These are phyloP conservation scores for Syncephalastrum contaminatum DNA, from an alignment of 371 early-diverging fungal genomes.

Conservation along the genomic window DNA sequence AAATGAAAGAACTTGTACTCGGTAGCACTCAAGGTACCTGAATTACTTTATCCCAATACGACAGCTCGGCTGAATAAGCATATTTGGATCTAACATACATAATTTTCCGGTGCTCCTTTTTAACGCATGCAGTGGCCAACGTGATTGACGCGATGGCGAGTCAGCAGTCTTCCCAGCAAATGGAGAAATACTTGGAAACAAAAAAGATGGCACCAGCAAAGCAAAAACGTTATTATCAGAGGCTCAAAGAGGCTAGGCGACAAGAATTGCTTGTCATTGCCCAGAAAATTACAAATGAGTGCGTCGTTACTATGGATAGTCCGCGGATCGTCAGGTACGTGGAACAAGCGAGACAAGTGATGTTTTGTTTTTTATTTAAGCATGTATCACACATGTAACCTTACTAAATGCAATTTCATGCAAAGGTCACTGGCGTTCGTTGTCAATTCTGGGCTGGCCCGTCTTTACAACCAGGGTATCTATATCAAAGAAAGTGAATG, in stretches of 20 bases:
- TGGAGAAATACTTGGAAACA: background rate
- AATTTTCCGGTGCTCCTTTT: no score
- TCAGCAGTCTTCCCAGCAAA: constrained; percentile 1
- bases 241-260: constrained; percentile 36
- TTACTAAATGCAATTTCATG: no score
- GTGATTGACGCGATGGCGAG: constrained; percentile 4
- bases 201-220: background rate
- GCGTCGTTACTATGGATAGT: constrained; percentile 66
- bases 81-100: no score
- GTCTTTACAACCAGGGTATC: constrained; percentile 80
- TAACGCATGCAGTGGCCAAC: no score
- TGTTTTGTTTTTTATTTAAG: background rate
- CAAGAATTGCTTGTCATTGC: constrained; percentile 52
- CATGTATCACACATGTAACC: constrained; percentile 1
- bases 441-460: constrained; percentile 70
- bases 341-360: background rate
- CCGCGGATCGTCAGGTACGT: constrained; percentile 56
- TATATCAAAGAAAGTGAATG: constrained; percentile 80
- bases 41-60: background rate
- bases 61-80: background rate
- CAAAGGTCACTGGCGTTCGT: constrained; percentile 63
- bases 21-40: constrained; percentile 45
- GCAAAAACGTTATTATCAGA: constrained; percentile 2
- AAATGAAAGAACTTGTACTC: constrained; percentile 59
- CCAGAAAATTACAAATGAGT: constrained; percentile 57